A percentile compares a stretch with the other conserved stretches of the same genome.
These are phyloP conservation scores for Diaporthe amygdali DNA, from an alignment of 2,329 filamentous ascomycete genomes.

Conservation along the genomic window DNA sequence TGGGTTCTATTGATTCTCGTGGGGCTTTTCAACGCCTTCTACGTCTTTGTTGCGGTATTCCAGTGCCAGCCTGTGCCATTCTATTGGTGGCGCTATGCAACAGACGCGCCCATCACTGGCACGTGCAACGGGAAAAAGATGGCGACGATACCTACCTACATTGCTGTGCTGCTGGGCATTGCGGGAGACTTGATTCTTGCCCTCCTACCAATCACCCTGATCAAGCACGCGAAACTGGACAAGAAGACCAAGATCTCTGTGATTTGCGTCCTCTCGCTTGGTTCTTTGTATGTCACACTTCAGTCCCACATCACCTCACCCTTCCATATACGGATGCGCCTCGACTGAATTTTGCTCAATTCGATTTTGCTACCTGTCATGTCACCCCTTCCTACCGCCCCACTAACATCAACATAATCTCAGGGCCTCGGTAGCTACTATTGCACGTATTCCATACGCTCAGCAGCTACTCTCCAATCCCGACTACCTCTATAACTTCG, in stretches of 20 bases:
- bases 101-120: slow-evolving; percentile 31
- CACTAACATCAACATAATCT: slow-evolving; percentile 9
- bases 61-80: slow-evolving; percentile 44
- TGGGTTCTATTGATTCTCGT: slow-evolving; percentile 37
- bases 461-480: slow-evolving; percentile 38
- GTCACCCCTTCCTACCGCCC: not conserved
- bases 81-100: slow-evolving; percentile 43
- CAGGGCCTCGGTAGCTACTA: slow-evolving; percentile 46
- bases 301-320: not conserved
- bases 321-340: not conserved
- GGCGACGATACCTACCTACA: slow-evolving; percentile 40
- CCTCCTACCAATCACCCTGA: slow-evolving; percentile 41
- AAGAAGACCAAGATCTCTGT: slow-evolving; percentile 38
- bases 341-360: not conserved
- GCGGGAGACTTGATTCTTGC: slow-evolving; percentile 42
- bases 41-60: slow-evolving; percentile 42
- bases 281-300: slow-evolving; percentile 41
- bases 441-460: slow-evolving; percentile 50
- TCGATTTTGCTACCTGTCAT: not conserved
- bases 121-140: slow-evolving; percentile 37
- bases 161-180: slow-evolving; percentile 39
- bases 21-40: slow-evolving; percentile 40
- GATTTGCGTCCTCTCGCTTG: slow-evolving; percentile 35
- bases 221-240: slow-evolving; percentile 42
- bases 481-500: slow-evolving; percentile 46